Conservation (phyloP, 164 flowering plant genomes). For the Sedum album region DNA sequence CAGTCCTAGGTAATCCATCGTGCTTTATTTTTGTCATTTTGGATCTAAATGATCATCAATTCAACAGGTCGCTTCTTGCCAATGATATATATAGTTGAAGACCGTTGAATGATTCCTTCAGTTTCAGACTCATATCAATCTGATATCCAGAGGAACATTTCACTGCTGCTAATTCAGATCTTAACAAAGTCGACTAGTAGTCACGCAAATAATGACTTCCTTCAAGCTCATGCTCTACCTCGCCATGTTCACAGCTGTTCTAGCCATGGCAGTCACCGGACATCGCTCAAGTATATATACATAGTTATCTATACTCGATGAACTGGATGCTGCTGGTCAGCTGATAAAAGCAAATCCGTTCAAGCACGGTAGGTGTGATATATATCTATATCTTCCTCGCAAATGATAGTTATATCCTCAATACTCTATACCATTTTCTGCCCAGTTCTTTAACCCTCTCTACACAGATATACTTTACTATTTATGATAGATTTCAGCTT, state of each 20-base stretch:
- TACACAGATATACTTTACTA: too few species aligned
- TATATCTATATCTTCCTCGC: too few species aligned
- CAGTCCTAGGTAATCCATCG: background rate
- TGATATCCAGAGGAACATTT: background rate
- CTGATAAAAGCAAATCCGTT: too few species aligned
- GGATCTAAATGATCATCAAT: background rate
- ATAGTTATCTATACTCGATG: too few species aligned
- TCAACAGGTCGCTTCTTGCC: background rate
- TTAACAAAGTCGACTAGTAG: background rate
- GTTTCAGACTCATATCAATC: background rate
- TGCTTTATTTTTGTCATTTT: background rate
- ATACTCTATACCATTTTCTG: too few species aligned
- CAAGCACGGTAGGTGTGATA: too few species aligned
- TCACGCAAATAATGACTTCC: constrained; percentile 17
- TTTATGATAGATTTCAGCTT: too few species aligned
- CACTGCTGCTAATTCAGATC: background rate
- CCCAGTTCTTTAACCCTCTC: too few species aligned
- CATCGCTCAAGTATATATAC: too few species aligned
- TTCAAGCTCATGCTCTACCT: constrained; percentile 11
- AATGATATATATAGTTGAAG: background rate
- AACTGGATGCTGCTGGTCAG: too few species aligned
- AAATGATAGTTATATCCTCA: constrained; percentile 12
- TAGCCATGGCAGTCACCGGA: constrained; percentile 15
- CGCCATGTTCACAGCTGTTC: constrained; percentile 18
- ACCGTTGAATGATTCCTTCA: background rate